phyloP scores from a whole-genome alignment of 441 rosid genomes.

The Monsonia emarginata region DNA sequence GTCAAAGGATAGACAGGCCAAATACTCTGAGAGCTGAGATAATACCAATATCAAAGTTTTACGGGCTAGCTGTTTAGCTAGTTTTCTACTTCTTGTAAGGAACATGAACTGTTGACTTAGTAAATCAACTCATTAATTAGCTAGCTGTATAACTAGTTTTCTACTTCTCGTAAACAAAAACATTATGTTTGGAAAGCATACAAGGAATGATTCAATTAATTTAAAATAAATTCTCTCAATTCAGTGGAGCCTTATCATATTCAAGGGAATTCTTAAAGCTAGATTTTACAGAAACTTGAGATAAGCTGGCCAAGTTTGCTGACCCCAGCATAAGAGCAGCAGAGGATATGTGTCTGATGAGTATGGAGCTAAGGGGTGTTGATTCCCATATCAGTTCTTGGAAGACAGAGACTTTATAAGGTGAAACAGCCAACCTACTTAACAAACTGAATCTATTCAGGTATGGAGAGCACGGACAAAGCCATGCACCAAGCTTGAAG shows the following conservation, averaged over 20 bases:
- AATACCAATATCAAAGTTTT: not conserved
- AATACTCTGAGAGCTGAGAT: not conserved
- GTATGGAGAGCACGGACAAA: not conserved
- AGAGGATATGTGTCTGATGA: not conserved
- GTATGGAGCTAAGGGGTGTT: not conserved
- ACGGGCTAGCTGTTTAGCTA: not conserved
- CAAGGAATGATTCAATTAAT: not conserved
- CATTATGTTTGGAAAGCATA: not conserved
- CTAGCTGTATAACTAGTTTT: too few species aligned
- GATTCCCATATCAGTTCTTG: not conserved
- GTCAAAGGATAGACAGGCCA: constrained; percentile 5
- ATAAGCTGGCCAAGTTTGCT: not conserved
- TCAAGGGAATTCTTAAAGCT: not conserved
- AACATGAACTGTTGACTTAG: not conserved
- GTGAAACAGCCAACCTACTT: not conserved
- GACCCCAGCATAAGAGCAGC: not conserved
- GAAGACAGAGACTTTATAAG: not conserved
- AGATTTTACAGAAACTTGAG: not conserved
- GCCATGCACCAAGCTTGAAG: not conserved
- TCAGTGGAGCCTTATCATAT: not conserved
- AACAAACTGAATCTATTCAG: not conserved
- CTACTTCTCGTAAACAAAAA: too few species aligned
- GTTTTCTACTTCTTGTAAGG: not conserved
- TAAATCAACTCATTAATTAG: not conserved
- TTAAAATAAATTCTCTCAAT: not conserved